Evolutionary conservation across 78 protist genomes (phyloP).

Genomic region (Cyanophora paradoxa): DNA sequence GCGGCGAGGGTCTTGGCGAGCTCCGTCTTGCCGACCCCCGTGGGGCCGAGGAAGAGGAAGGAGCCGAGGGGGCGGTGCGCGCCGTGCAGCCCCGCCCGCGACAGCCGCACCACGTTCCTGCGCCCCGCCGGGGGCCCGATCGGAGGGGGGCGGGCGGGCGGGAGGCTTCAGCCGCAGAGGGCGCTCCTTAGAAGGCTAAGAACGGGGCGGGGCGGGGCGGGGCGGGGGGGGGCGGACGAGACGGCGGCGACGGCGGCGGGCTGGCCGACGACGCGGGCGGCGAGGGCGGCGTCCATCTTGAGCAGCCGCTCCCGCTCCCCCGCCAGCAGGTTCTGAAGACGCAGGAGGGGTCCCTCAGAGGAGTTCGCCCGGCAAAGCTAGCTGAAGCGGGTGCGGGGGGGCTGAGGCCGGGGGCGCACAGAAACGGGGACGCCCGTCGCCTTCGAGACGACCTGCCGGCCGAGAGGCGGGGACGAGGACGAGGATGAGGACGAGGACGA

Average conservation of each 20-base stretch:
- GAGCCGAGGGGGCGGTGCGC: slow-evolving; percentile 42
- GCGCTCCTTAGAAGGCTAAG: slow-evolving; percentile 1
- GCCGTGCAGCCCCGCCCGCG: slow-evolving; percentile 40
- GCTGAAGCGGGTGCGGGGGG: too few relatives aligned
- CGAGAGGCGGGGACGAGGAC: too few relatives aligned
- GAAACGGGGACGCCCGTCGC: slow-evolving; percentile 15
- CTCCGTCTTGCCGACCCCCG: slow-evolving; percentile 95
- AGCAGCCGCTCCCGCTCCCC: slow-evolving; percentile 47
- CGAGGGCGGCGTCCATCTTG: slow-evolving; percentile 40
- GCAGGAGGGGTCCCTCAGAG: too few relatives aligned
- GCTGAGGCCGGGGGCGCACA: too few relatives aligned
- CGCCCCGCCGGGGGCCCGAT: too few relatives aligned
- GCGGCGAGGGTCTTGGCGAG: slow-evolving; percentile 85
- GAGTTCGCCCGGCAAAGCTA: too few relatives aligned
- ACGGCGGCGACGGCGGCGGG: too few relatives aligned
- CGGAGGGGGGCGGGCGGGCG: too few relatives aligned
- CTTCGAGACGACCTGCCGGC: slow-evolving; percentile 42
- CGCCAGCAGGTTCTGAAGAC: slow-evolving; percentile 11
- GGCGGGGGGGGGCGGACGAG: too few relatives aligned
- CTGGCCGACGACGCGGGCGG: slow-evolving; percentile 32
- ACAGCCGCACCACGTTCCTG: slow-evolving; percentile 37
- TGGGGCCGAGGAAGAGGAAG: slow-evolving; percentile 52
- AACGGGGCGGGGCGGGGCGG: not conserved
- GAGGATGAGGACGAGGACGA: too few relatives aligned
- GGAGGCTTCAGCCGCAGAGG: too few relatives aligned